Base-by-base conservation (phyloP, 139 green algal species). In the Coccomyxa sp. region DNA sequence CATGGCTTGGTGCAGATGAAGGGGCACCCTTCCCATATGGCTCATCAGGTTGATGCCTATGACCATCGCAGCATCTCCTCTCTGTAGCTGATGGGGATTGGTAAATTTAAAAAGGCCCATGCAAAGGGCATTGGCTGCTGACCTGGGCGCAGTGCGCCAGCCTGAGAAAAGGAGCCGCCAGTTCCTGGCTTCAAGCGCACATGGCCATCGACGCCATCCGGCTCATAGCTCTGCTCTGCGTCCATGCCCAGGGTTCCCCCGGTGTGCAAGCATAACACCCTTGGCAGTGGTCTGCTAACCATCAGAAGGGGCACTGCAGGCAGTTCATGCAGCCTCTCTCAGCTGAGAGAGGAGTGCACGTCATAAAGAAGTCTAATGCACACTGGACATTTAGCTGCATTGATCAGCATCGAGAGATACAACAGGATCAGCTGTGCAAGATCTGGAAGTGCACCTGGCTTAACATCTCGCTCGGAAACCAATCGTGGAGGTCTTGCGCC, bases 161-260 rank as follows among this genome's bases (percentile, higher is more conserved):
- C 59, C 16, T 9, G 30, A 77, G 30, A 83, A 28, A 83, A 86
- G 58, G 58, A 79, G 28, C 93, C 93, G 0, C 93, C 92, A 25
- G 92, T 95, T n/a, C 93, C 93, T 38, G 80, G 59, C 80, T 87
- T 88, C 75, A 96, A 77, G 0, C 81, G 68, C 12, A 88, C n/a
- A 13, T 89, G 79, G 28, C 86, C 85, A 21, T 87, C 59, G 21
- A 66, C 58, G n/a, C 71, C 81, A 18, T 82, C 75, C 30, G 80
- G 32, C 32, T 88, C 86, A 30, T 87, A 95, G 25, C 59, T 85
- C 45, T 68, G 76, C 14, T 80, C 68, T 0, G 88, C 79, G 75
- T 95, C 90, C 95, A 98, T 97, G 57, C 94, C 95, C 38, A 98
- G 88, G 0, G 95, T 98, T 68, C 95, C 94, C 9, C 94, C 94